These are phyloP conservation scores for Epichloe typhina DNA, from an alignment of 2,329 filamentous ascomycete genomes.

Conservation along the genomic window DNA sequence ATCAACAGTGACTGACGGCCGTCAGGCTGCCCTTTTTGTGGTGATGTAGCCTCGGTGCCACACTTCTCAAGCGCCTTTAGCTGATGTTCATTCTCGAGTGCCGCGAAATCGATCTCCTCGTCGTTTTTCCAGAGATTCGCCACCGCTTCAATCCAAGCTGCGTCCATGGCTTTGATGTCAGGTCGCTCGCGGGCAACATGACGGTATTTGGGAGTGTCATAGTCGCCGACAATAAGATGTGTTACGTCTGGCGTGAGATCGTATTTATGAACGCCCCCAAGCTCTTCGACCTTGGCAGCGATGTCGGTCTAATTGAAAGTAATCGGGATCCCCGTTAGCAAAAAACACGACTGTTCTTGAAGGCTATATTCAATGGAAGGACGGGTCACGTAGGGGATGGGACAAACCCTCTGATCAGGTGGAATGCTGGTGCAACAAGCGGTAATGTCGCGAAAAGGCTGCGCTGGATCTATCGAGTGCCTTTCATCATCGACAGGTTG, in stretches of 20 bases:
- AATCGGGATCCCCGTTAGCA: conserved; percentile 1
- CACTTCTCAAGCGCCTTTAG: conserved; percentile 49
- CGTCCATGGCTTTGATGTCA: conserved; percentile 71
- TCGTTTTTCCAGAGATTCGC: conserved; percentile 70
- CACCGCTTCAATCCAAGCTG: conserved; percentile 75
- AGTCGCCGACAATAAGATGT: conserved; percentile 81
- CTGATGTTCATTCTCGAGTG: conserved; percentile 53
- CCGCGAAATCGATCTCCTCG: conserved; percentile 58
- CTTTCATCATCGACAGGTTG: conserved; percentile 14
- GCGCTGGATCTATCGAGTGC: conserved; percentile 38
- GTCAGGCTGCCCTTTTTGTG: conserved; percentile 7
- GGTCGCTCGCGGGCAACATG: conserved; percentile 84
- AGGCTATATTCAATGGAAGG: no score
- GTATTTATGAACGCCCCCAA: conserved; percentile 78
- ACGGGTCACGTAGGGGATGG: background rate
- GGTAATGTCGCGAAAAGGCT: conserved; percentile 57
- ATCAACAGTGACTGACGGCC: conserved; percentile 32
- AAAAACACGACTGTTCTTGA: background rate
- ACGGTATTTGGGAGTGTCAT: conserved; percentile 84
- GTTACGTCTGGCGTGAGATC: conserved; percentile 95
- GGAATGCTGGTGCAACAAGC: conserved; percentile 81
- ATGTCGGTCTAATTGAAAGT: conserved; percentile 35
- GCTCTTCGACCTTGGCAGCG: conserved; percentile 53
- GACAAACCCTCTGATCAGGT: conserved; percentile 59
- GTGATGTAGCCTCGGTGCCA: conserved; percentile 26